Evolutionary conservation across 2,329 filamentous ascomycete genomes (phyloP).

Genomic region (Beauveria bassiana): DNA sequence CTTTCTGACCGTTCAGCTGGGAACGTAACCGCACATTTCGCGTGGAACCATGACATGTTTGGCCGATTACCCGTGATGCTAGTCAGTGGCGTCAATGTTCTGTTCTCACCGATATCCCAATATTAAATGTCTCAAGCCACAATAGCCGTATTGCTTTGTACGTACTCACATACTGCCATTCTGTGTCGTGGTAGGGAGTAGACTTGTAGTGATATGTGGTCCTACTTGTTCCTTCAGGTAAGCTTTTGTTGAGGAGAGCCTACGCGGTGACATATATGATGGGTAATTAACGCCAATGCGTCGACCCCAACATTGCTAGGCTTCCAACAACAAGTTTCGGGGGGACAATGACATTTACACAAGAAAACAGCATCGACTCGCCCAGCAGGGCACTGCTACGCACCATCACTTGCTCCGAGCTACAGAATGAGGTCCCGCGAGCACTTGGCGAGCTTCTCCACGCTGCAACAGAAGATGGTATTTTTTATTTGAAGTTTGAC

Average conservation of each 20-base stretch:
- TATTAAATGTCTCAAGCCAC: too few species aligned
- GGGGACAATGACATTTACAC: neutral
- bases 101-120: too few species aligned
- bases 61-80: neutral
- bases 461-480: neutral
- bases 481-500: neutral
- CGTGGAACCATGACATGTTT: neutral
- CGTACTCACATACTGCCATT: too few species aligned
- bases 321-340: too few species aligned
- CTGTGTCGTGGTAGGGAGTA: neutral
- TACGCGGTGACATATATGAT: neutral
- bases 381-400: neutral
- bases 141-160: too few species aligned
- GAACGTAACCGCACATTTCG: neutral
- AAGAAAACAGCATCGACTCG: neutral
- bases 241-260: neutral
- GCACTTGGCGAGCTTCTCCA: neutral
- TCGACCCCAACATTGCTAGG: neutral
- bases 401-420: neutral
- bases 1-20: neutral
- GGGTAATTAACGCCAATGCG: neutral
- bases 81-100: neutral
- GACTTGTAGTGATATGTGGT: neutral
- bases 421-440: neutral
- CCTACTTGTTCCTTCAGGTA: neutral